A percentile compares a stretch with the other conserved stretches of the same genome.
Conservation (phyloP, 805 yeast genomes). For the Hanseniaspora thailandica region DNA sequence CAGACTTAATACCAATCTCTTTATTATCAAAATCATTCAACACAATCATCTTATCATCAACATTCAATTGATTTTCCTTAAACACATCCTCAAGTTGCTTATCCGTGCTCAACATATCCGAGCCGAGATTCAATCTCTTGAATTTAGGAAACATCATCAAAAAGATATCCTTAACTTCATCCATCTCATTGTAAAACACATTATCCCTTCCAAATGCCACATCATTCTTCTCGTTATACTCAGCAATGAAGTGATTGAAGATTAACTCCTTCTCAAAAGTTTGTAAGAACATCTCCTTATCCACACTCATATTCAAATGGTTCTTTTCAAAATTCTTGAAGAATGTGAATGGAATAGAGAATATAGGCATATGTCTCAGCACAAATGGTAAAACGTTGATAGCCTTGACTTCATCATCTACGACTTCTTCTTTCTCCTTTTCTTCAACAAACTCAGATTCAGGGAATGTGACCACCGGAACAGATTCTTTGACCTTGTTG, state of each 20-base stretch:
- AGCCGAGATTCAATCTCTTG: constrained; percentile 3
- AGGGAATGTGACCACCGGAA: not conserved
- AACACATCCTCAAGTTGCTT: not conserved
- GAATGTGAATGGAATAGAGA: constrained; percentile 48
- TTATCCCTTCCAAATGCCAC: not conserved
- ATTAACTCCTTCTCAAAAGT: constrained; percentile 8
- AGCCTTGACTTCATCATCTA: not conserved
- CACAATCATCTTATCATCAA: not conserved
- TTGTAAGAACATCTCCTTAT: constrained; percentile 2
- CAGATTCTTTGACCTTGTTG: not conserved
- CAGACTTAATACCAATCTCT: not conserved
- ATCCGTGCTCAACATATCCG: constrained; percentile 3
- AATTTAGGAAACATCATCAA: constrained; percentile 17
- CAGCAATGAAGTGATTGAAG: constrained; percentile 37
- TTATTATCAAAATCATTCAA: constrained; percentile 1
- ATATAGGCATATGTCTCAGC: constrained; percentile 49
- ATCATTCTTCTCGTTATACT: constrained; percentile 43
- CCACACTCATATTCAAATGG: not conserved
- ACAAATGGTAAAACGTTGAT: constrained; percentile 61
- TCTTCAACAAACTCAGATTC: not conserved
- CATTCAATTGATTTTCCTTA: not conserved
- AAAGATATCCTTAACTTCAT: constrained; percentile 20
- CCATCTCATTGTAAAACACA: constrained; percentile 16
- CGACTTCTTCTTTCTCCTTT: not conserved
- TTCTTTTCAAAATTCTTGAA: constrained; percentile 14